Conservation (phyloP, 2,329 filamentous ascomycete genomes). For the Clathrospora elynae region DNA sequence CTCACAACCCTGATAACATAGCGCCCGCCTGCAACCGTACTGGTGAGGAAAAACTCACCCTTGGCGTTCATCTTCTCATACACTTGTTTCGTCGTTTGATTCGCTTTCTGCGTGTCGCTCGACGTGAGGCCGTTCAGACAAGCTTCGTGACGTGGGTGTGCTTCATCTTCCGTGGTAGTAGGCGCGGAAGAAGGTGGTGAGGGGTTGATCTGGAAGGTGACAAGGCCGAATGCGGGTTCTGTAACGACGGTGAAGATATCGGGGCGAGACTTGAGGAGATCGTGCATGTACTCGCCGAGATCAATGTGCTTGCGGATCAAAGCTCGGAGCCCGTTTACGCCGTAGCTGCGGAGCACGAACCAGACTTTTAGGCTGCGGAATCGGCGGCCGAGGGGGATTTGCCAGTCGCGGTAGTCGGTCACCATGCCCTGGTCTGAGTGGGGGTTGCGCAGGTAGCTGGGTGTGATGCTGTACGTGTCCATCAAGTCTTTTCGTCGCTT, state of each 20-base stretch:
- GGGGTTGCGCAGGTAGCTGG: conserved; percentile 80
- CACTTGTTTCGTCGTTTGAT: conserved; percentile 72
- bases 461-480: conserved; percentile 76
- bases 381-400: conserved; percentile 86
- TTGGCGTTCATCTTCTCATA: conserved; percentile 75
- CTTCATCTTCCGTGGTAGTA: conserved; percentile 21
- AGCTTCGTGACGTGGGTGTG: conserved; percentile 39
- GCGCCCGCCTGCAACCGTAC: conserved; percentile 71
- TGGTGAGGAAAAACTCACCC: conserved; percentile 83
- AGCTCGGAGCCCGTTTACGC: conserved; percentile 72
- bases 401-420: conserved; percentile 96
- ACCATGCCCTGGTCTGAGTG: conserved; percentile 82
- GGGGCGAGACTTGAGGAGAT: conserved; percentile 59
- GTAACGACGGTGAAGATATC: conserved; percentile 81
- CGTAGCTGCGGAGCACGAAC: conserved; percentile 88
- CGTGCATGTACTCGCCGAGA: conserved; percentile 72
- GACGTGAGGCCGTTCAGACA: conserved; percentile 42
- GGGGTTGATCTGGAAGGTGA: conserved; percentile 68
- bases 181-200: conserved; percentile 8
- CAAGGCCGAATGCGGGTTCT: conserved; percentile 77
- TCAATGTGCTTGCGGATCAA: conserved; percentile 73
- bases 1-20: conserved; percentile 85
- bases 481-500: conserved; percentile 77
- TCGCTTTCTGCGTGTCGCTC: conserved; percentile 54
- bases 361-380: conserved; percentile 92